Conservation (phyloP, 495 filamentous ascomycete genomes). For the Ascodesmis nigricans region DNA sequence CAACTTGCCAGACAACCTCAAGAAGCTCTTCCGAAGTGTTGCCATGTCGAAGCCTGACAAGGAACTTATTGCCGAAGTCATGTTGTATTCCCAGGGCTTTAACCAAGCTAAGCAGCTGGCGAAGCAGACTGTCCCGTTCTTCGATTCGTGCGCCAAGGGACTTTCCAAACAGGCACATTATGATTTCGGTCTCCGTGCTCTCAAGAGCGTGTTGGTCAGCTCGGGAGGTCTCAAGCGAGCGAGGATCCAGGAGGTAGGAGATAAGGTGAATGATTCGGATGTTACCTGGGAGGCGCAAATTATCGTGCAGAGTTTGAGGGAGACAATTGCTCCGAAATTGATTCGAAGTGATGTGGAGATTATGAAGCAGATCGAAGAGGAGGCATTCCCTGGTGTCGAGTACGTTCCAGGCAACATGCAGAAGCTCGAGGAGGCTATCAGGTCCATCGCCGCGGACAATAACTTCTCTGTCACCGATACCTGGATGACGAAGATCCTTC, state of each 20-base stretch:
- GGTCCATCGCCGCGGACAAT: slow-evolving; percentile 54
- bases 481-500: slow-evolving; percentile 92
- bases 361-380: slow-evolving; percentile 63
- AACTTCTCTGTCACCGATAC: slow-evolving; percentile 72
- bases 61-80: slow-evolving; percentile 96
- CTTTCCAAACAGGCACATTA: slow-evolving; percentile 96
- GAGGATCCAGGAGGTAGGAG: slow-evolving; percentile 29
- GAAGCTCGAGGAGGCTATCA: slow-evolving; percentile 58
- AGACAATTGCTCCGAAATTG: slow-evolving; percentile 94
- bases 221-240: slow-evolving; percentile 88
- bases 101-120: slow-evolving; percentile 81
- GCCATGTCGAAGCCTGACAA: slow-evolving; percentile 99
- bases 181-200: slow-evolving; percentile 87
- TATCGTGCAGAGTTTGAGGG: slow-evolving; percentile 90
- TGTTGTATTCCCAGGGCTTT: slow-evolving; percentile 98
- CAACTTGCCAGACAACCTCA: slow-evolving; percentile 93
- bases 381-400: slow-evolving; percentile 77
- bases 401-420: slow-evolving; percentile 77
- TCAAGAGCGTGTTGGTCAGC: slow-evolving; percentile 96
- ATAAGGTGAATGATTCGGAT: slow-evolving; percentile 31
- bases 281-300: slow-evolving; percentile 64
- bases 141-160: slow-evolving; percentile 59
- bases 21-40: slow-evolving; percentile 96
- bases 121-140: slow-evolving; percentile 90
- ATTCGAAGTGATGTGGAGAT: slow-evolving; percentile 72